These are phyloP conservation scores for Pleurotus salmoneostramineus DNA, from an alignment of 768 basidiomycete genomes.

Conservation along the genomic window DNA sequence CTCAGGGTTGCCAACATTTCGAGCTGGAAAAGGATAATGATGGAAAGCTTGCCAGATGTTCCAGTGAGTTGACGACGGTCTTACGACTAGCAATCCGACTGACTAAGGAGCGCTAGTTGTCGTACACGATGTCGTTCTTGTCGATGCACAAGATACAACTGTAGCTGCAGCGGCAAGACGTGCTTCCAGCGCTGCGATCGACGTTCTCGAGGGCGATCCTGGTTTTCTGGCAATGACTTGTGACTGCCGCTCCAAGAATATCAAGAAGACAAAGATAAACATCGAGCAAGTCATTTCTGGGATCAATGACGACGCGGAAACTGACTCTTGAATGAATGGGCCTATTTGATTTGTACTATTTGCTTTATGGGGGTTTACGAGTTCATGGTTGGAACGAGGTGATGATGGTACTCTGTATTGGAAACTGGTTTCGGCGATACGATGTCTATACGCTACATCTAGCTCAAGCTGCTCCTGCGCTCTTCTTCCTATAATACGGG, in stretches of 20 bases:
- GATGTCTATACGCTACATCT: too few species aligned
- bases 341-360: too few species aligned
- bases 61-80: constrained; percentile 38
- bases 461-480: not conserved
- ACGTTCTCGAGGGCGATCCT: constrained; percentile 62
- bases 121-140: constrained; percentile 62
- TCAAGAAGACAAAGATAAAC: constrained; percentile 25
- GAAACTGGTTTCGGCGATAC: not conserved
- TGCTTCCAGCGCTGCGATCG: constrained; percentile 63
- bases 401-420: not conserved
- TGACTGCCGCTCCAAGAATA: constrained; percentile 54
- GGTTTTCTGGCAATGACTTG: constrained; percentile 61
- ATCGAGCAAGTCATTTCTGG: constrained; percentile 22
- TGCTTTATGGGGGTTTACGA: too few species aligned
- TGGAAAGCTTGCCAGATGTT: constrained; percentile 35
- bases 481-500: constrained; percentile 37
- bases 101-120: constrained; percentile 41
- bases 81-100: constrained; percentile 8
- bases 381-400: not conserved
- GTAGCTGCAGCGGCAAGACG: constrained; percentile 52
- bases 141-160: constrained; percentile 50
- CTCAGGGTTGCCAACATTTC: constrained; percentile 67
- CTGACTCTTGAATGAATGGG: not conserved
- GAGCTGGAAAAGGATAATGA: constrained; percentile 48
- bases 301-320: constrained; percentile 19